Evolutionary conservation across 2,329 filamentous ascomycete species (phyloP).

Genomic region (Rutstroemia sp.): DNA sequence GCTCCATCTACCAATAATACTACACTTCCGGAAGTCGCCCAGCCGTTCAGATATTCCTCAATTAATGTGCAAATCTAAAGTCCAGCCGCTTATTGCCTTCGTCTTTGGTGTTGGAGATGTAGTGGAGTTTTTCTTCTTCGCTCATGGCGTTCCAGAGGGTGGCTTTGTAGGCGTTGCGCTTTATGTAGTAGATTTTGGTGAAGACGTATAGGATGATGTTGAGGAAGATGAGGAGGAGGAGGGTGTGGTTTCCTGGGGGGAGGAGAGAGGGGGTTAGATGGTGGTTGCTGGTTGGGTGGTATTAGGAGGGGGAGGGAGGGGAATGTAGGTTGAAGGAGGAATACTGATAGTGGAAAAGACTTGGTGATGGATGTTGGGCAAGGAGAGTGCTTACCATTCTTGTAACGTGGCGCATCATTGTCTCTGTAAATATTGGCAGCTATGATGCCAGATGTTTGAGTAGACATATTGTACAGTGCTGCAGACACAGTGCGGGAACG

Average conservation of each 20-base stretch:
- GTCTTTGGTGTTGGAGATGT: constrained; percentile 36
- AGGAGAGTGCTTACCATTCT: constrained; percentile 20
- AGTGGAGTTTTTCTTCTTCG: constrained; percentile 37
- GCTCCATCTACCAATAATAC: background rate
- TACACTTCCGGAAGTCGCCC: background rate
- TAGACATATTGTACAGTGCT: constrained; percentile 54
- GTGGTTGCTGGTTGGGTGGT: background rate
- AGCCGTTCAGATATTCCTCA: background rate
- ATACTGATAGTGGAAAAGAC: too few species aligned
- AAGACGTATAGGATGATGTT: constrained; percentile 40
- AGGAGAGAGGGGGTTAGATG: background rate
- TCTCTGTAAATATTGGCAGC: constrained; percentile 34
- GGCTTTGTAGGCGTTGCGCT: constrained; percentile 35
- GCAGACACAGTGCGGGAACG: constrained; percentile 54
- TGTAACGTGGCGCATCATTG: constrained; percentile 40
- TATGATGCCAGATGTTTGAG: constrained; percentile 37
- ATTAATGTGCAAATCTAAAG: constrained; percentile 17
- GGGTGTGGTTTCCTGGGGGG: constrained; percentile 40
- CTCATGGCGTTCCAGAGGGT: constrained; percentile 37
- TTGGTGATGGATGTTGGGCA: too few species aligned
- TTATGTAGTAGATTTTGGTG: constrained; percentile 40
- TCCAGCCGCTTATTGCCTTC: constrained; percentile 34
- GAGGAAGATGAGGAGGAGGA: constrained; percentile 42
- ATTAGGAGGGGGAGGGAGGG: background rate
- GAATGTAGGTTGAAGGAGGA: background rate